Conservation (phyloP, 2,329 filamentous ascomycete genomes). For the Fusarium temperatum region DNA sequence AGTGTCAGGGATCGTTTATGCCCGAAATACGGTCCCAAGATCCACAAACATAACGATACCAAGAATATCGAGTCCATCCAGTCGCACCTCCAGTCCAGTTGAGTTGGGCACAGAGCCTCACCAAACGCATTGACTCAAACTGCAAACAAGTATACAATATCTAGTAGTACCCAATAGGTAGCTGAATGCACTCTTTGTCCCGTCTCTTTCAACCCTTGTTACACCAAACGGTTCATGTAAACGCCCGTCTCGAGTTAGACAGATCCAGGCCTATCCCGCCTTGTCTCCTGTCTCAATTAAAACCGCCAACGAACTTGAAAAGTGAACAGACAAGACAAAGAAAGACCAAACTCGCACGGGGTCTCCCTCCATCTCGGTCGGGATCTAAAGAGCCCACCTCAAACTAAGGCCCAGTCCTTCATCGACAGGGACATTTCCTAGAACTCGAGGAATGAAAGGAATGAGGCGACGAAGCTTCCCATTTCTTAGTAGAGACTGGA, state of each 20-base stretch:
- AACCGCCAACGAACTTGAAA: slow-evolving; percentile 6
- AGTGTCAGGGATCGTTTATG: neutral
- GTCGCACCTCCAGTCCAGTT: neutral
- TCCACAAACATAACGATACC: slow-evolving; percentile 9
- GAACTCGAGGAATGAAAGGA: slow-evolving; percentile 1
- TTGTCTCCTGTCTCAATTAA: neutral
- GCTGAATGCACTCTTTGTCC: slow-evolving; percentile 4
- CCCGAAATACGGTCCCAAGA: neutral
- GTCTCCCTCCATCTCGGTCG: slow-evolving; percentile 28
- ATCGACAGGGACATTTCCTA: slow-evolving; percentile 28
- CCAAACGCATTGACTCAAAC: slow-evolving; percentile 1
- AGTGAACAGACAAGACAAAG: neutral
- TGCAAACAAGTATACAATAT: neutral
- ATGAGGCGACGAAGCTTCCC: slow-evolving; percentile 23
- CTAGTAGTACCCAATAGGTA: neutral
- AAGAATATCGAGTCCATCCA: neutral
- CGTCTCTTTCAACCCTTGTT: slow-evolving; percentile 7
- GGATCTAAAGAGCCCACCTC: slow-evolving; percentile 14
- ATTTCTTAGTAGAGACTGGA: neutral
- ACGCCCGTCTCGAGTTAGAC: slow-evolving; percentile 10
- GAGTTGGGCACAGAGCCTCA: slow-evolving; percentile 26
- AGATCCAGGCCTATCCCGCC: neutral
- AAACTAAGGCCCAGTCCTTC: slow-evolving; percentile 15
- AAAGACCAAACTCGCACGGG: slow-evolving; percentile 23
- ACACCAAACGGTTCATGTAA: slow-evolving; percentile 14